Conservation (phyloP, 495 filamentous ascomycete genomes). For the Podospora conica region DNA sequence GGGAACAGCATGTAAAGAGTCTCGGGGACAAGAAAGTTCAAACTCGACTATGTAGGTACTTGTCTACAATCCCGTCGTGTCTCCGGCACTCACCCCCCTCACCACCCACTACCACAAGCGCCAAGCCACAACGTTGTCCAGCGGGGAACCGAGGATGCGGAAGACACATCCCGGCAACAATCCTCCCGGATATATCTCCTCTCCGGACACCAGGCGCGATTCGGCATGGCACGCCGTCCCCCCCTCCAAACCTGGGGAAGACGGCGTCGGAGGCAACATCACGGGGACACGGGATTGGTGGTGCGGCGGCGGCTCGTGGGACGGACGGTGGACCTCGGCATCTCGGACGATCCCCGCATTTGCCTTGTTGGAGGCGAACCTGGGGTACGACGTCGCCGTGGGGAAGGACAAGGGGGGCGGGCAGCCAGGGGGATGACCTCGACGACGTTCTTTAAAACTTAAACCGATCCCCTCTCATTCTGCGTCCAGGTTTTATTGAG, state of each 20-base stretch:
- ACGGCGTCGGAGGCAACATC: not conserved
- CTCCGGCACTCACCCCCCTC: not conserved
- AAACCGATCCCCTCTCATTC: not conserved
- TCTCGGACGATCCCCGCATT: not conserved
- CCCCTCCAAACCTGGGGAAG: not conserved
- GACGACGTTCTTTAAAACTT: not conserved
- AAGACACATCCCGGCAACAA: not conserved
- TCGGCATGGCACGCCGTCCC: not conserved
- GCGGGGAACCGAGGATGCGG: not conserved
- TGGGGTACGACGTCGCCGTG: not conserved
- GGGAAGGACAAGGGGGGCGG: not conserved
- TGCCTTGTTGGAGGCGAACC: not conserved
- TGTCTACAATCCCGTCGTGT: not conserved
- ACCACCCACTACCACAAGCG: not conserved
- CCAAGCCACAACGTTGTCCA: not conserved
- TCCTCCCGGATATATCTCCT: not conserved
- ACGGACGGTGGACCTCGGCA: not conserved
- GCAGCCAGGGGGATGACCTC: not conserved
- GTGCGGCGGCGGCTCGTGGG: not conserved
- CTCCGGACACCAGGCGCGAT: not conserved
- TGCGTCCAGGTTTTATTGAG: not conserved
- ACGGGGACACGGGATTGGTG: not conserved
- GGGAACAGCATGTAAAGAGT: too few relatives aligned
- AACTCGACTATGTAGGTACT: too few relatives aligned
- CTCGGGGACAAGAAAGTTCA: too few relatives aligned